Base-by-base conservation (phyloP, 2,329 filamentous ascomycete genomes). In the Verticillium nonalfalfae region DNA sequence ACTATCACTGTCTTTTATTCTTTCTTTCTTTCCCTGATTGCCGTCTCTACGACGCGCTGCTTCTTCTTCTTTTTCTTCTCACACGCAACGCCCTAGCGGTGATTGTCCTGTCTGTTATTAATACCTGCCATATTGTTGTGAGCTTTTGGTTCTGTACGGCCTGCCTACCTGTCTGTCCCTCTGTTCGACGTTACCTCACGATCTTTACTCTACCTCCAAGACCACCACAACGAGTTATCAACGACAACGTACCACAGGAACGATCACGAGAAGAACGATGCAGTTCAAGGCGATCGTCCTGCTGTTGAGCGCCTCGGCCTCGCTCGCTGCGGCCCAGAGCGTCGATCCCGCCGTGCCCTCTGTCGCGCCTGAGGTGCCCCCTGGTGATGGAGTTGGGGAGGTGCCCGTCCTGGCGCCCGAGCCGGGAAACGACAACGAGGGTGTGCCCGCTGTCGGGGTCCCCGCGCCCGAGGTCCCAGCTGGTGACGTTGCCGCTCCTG, bases 241-340 rank as follows among this genome's bases (percentile, higher is more conserved):
- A 50, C 59, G 35, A 56, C 40, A 15, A 11, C 13, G 14, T 36
- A 14, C 56, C 15, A 7, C 39, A 9, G 18, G 9, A 15, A 45
- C 34, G 52, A 52, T 21, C 54, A 9, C 55, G 15, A 57, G 10
- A 21, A 13, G 56, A 35, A 61, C 52, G n/a, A 66, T 66, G 64
- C 55, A 45, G 7, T 59, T 61, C 18, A 62, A 62, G 40, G 58
- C 64, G 10, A n/a, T 64, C 34, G 59, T 33, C 26, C 31, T 66
- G 26, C 50, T 65, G 3, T 35, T 63, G 6, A 57, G 61, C 40
- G 31, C 59, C 11, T 40, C 56, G 56, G 36, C 36, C 36, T 58
- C 57, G 35, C n/a, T 57, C 33, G 33, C 34, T 7, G 7, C 55
- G 7, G 55, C 55, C 3, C 35, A 35, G 15, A 36, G n/a, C 34